Percentiles rank a stretch among this genome's conserved stretches.
phyloP scores from a whole-genome alignment of 2,329 filamentous ascomycete species.

The Orbilia brochopaga region DNA sequence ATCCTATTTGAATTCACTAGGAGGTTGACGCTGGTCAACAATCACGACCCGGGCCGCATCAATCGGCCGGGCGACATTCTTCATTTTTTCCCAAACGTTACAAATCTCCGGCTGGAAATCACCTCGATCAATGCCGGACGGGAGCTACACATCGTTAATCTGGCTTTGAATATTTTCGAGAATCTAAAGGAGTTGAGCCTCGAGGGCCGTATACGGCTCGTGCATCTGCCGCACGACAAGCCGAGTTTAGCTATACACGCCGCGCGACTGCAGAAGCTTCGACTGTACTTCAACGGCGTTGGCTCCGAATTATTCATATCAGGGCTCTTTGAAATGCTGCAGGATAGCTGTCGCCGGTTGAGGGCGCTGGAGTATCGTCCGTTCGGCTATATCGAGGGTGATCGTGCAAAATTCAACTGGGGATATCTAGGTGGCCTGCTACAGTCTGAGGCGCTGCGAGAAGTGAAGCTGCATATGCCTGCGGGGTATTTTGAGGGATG shows the following conservation, averaged over 20 bases:
- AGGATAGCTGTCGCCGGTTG: constrained; percentile 3
- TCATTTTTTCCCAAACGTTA: constrained; percentile 17
- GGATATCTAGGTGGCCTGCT: neutral
- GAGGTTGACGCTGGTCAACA: neutral
- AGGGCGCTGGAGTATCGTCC: constrained; percentile 3
- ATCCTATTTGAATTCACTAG: neutral
- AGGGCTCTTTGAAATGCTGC: constrained; percentile 7
- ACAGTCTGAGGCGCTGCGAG: constrained; percentile 5
- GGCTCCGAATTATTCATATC: constrained; percentile 1
- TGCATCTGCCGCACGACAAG: constrained; percentile 5
- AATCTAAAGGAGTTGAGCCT: constrained; percentile 9
- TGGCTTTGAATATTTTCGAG: constrained; percentile 8
- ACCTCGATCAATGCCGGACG: neutral
- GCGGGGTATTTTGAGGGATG: constrained; percentile 6
- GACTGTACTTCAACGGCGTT: neutral
- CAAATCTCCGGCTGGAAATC: neutral
- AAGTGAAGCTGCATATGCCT: constrained; percentile 8
- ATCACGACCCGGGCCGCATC: neutral
- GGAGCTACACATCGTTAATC: neutral
- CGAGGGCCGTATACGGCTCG: neutral
- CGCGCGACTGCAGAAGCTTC: constrained; percentile 4
- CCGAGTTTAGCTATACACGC: neutral
- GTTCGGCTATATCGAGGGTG: constrained; percentile 8
- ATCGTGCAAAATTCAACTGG: constrained; percentile 4
- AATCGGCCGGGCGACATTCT: constrained; percentile 9